Conservation (phyloP, 2,329 filamentous ascomycete genomes). For the Lasiodiplodia sp. region DNA sequence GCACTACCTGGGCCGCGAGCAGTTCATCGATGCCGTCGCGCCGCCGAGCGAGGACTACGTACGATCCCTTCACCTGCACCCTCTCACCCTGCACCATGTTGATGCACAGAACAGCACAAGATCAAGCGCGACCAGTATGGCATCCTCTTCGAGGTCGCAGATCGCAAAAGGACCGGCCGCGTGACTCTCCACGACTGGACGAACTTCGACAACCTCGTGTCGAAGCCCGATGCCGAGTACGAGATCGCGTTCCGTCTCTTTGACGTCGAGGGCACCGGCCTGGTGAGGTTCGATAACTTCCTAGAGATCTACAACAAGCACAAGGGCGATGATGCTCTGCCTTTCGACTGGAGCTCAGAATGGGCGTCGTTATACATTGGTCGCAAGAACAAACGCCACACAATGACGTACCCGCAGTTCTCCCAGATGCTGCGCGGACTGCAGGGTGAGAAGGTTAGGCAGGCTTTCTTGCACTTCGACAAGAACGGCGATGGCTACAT, state of each 20-base stretch:
- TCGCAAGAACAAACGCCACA: slow-evolving; percentile 83
- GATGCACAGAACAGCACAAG: slow-evolving; percentile 74
- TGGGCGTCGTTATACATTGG: slow-evolving; percentile 97
- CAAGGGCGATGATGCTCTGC: slow-evolving; percentile 83
- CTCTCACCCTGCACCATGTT: slow-evolving; percentile 69
- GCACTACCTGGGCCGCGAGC: slow-evolving; percentile 78
- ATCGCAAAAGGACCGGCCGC: slow-evolving; percentile 75
- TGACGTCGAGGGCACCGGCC: slow-evolving; percentile 82
- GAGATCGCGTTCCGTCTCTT: slow-evolving; percentile 98
- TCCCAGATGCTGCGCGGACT: slow-evolving; percentile 96
- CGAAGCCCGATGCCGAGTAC: slow-evolving; percentile 96
- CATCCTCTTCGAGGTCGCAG: slow-evolving; percentile 90
- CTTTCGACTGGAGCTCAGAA: slow-evolving; percentile 96
- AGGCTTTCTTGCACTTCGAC: slow-evolving; percentile 93
- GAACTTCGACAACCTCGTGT: slow-evolving; percentile 90
- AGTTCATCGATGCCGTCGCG: slow-evolving; percentile 91
- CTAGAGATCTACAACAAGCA: slow-evolving; percentile 84
- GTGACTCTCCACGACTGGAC: slow-evolving; percentile 87
- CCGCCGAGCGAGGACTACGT: slow-evolving; percentile 90
- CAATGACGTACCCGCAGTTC: slow-evolving; percentile 95
- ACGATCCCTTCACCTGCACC: slow-evolving; percentile 51
- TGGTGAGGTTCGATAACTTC: slow-evolving; percentile 90
- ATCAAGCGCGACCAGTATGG: slow-evolving; percentile 96
- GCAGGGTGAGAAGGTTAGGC: slow-evolving; percentile 93
- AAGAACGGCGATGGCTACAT: slow-evolving; percentile 94